Conservation (phyloP, 805 yeast species). For the baker's yeast (Saccharomyces cerevisiae) region DNA sequence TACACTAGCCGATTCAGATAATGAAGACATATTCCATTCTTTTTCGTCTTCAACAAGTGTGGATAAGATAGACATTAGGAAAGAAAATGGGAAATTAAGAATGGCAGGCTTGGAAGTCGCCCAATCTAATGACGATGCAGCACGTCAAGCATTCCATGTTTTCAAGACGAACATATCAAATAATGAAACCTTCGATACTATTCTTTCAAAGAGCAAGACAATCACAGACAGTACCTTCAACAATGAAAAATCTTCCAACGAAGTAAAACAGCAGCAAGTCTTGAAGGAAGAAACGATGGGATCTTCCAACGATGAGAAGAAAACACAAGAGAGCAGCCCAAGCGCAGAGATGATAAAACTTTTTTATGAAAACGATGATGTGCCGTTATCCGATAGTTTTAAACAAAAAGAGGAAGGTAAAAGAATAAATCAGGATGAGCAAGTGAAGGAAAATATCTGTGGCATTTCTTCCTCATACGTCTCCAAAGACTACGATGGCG, state of each 20-base stretch:
- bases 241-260: background rate
- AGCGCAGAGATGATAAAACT: background rate
- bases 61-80: background rate
- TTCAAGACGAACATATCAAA: background rate
- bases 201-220: background rate
- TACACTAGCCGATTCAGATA: conserved; percentile 10
- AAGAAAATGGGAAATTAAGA: background rate
- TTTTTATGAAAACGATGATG: background rate
- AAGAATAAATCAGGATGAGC: background rate
- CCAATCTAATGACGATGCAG: background rate
- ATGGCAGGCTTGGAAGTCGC: background rate
- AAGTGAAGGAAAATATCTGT: background rate
- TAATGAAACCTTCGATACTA: background rate
- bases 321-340: background rate
- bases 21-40: conserved; percentile 1
- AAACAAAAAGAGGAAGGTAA: background rate
- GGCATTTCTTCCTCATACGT: background rate
- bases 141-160: background rate
- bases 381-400: background rate
- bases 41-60: background rate
- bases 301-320: background rate
- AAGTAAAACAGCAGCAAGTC: background rate
- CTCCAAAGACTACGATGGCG: background rate
- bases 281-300: background rate
- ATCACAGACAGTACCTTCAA: background rate